These are phyloP conservation scores for Rhizopus sp. DNA, from an alignment of 371 early-diverging fungal genomes.

Conservation along the genomic window DNA sequence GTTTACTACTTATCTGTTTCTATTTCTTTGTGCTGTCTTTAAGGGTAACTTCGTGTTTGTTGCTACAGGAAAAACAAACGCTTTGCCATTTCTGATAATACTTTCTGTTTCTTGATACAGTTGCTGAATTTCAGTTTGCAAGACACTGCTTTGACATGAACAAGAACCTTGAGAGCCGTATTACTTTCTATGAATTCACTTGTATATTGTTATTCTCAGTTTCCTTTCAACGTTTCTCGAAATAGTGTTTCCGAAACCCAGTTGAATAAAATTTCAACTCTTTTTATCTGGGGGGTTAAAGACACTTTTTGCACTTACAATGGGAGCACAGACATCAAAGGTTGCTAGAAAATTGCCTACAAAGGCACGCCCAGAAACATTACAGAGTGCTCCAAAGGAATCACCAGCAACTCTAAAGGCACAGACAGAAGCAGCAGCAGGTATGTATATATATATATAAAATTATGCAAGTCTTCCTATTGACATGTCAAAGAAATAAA, in stretches of 20 bases:
- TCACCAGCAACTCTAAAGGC: slow-evolving; percentile 32
- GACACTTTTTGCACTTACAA: slow-evolving; percentile 6
- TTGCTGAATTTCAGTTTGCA: no score
- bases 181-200: no score
- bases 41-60: no score
- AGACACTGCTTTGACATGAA: no score
- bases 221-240: background rate
- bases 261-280: background rate
- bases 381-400: slow-evolving; percentile 27
- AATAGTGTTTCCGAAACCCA: no score
- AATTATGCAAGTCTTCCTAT: background rate
- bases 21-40: no score
- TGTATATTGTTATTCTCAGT: background rate
- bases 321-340: slow-evolving; percentile 52
- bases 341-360: slow-evolving; percentile 42
- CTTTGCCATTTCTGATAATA: no score
- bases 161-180: no score
- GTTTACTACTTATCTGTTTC: no score
- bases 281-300: background rate
- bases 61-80: no score
- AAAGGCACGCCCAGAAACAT: slow-evolving; percentile 32
- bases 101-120: no score
- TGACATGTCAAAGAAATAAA: slow-evolving; percentile 13
- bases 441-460: slow-evolving; percentile 3
- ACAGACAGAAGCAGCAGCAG: slow-evolving; percentile 8